Conservation (phyloP, 768 basidiomycete genomes). For the Kwoniella pini region DNA sequence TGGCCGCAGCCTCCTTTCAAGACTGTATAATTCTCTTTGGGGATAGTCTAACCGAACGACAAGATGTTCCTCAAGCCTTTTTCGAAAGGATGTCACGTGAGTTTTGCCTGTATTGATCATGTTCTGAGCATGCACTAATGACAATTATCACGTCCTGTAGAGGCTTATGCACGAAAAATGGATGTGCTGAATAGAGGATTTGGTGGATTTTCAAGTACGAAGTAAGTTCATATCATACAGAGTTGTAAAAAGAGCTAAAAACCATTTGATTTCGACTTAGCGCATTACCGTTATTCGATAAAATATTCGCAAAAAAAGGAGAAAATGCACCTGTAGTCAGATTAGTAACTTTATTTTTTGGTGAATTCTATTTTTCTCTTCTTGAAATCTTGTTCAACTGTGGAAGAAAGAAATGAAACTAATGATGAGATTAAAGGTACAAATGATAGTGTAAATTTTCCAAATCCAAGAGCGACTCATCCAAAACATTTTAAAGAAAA, state of each 20-base stretch:
- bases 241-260: no score
- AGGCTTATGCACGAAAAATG: constrained; percentile 14
- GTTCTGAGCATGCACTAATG: no score
- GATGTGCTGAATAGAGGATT: constrained; percentile 27
- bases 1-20: constrained; percentile 30
- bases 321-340: constrained; percentile 11
- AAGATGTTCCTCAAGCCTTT: constrained; percentile 22
- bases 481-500: constrained; percentile 22
- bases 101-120: not conserved
- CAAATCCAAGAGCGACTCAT: constrained; percentile 19
- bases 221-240: not conserved
- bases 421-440: constrained; percentile 19
- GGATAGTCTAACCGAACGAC: constrained; percentile 30
- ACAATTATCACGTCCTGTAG: not conserved
- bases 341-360: constrained; percentile 41
- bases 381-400: no score
- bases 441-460: constrained; percentile 29
- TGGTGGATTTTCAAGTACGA: constrained; percentile 25
- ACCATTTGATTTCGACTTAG: not conserved
- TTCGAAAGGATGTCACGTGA: constrained; percentile 22
- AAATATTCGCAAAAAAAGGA: constrained; percentile 32
- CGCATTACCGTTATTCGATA: constrained; percentile 24
- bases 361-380: constrained; percentile 15
- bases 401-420: no score
- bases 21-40: constrained; percentile 32